These are phyloP conservation scores for Calonectria naviculata DNA, from an alignment of 2,329 filamentous ascomycete genomes.

Conservation along the genomic window DNA sequence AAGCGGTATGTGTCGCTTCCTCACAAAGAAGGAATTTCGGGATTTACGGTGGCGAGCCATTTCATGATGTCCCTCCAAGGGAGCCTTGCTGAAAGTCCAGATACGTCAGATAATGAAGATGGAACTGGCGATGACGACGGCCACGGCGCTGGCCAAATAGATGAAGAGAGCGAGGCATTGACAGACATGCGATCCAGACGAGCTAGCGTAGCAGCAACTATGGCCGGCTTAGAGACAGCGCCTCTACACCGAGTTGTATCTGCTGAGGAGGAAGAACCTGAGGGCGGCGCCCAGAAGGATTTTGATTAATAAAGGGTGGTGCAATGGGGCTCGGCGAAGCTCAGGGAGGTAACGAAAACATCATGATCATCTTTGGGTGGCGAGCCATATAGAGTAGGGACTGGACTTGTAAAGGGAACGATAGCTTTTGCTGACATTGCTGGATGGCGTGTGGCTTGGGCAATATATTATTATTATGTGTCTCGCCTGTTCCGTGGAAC, in stretches of 20 bases:
- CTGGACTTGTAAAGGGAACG: conserved; percentile 5
- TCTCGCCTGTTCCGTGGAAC: background rate
- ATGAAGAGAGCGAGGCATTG: conserved; percentile 67
- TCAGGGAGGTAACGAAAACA: conserved; percentile 5
- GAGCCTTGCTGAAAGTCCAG: conserved; percentile 59
- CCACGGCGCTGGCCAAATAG: conserved; percentile 54
- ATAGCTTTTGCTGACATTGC: background rate
- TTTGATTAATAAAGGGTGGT: conserved; percentile 50
- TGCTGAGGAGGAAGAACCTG: conserved; percentile 32
- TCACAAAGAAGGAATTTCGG: conserved; percentile 61
- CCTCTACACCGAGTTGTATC: conserved; percentile 50
- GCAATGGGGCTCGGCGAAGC: background rate
- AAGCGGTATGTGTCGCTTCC: conserved; percentile 64
- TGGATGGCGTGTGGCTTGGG: background rate
- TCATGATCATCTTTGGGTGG: conserved; percentile 19
- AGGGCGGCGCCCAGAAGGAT: conserved; percentile 50
- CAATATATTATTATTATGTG: background rate
- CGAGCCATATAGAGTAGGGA: conserved; percentile 19
- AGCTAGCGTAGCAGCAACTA: conserved; percentile 63
- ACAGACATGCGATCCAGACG: conserved; percentile 62
- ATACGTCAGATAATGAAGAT: conserved; percentile 43
- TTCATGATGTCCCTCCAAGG: conserved; percentile 65
- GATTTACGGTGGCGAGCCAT: conserved; percentile 61
- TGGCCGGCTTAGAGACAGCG: conserved; percentile 61
- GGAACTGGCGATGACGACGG: conserved; percentile 54